phyloP scores from a whole-genome alignment of 2,329 filamentous ascomycete genomes.

The Penicillium sp. region DNA sequence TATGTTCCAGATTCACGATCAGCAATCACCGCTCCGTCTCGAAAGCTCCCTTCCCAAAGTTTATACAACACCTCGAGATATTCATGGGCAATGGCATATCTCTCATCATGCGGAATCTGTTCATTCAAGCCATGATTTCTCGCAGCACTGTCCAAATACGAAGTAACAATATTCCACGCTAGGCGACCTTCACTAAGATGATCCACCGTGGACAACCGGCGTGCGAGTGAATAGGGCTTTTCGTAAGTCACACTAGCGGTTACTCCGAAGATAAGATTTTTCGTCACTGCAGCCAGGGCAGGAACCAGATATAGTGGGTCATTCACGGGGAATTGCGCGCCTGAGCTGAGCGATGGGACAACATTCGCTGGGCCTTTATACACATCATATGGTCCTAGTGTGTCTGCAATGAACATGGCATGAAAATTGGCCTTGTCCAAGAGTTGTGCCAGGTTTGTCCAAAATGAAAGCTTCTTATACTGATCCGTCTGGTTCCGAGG shows the following conservation, averaged over 20 bases:
- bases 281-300: slow-evolving; percentile 53
- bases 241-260: slow-evolving; percentile 62
- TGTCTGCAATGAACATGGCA: slow-evolving; percentile 57
- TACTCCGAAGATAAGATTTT: slow-evolving; percentile 55
- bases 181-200: slow-evolving; percentile 57
- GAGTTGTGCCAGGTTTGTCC: slow-evolving; percentile 52
- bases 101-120: slow-evolving; percentile 50
- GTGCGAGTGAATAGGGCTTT: slow-evolving; percentile 58
- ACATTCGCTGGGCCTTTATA: slow-evolving; percentile 49
- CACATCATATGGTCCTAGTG: slow-evolving; percentile 53
- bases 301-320: slow-evolving; percentile 48
- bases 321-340: slow-evolving; percentile 50
- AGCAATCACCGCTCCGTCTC: slow-evolving; percentile 37
- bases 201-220: slow-evolving; percentile 59
- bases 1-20: background rate
- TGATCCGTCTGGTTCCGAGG: slow-evolving; percentile 35
- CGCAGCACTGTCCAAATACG: slow-evolving; percentile 53
- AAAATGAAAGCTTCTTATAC: slow-evolving; percentile 51
- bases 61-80: slow-evolving; percentile 48
- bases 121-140: slow-evolving; percentile 45
- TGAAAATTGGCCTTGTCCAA: slow-evolving; percentile 56
- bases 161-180: slow-evolving; percentile 59
- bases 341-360: slow-evolving; percentile 42
- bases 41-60: slow-evolving; percentile 57
- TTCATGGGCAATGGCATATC: slow-evolving; percentile 51